These are phyloP conservation scores for Cytospora leucostoma DNA, from an alignment of 2,329 filamentous ascomycete genomes.

Conservation along the genomic window DNA sequence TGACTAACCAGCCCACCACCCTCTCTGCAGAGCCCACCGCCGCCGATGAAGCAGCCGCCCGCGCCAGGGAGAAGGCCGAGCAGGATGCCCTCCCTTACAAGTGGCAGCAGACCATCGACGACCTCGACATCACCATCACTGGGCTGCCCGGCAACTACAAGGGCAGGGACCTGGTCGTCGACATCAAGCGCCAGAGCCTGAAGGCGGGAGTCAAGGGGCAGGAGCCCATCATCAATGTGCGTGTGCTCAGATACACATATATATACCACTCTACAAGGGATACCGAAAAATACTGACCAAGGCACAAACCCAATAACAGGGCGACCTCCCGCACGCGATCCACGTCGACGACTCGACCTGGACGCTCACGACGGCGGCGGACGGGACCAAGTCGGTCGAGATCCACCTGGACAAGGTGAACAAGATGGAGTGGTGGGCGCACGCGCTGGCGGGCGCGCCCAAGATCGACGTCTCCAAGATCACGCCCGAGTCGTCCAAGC, in stretches of 20 bases:
- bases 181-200: conserved; percentile 77
- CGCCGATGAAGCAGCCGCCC: conserved; percentile 59
- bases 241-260: conserved; percentile 25
- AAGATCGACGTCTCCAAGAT: conserved; percentile 96
- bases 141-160: conserved; percentile 78
- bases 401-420: conserved; percentile 94
- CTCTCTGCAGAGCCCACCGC: conserved; percentile 50
- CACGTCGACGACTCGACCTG: conserved; percentile 87
- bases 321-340: conserved; percentile 79
- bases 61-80: conserved; percentile 77
- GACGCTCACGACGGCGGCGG: conserved; percentile 74
- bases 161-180: conserved; percentile 78
- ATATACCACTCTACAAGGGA: neutral
- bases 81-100: conserved; percentile 93
- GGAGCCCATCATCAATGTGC: conserved; percentile 77
- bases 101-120: conserved; percentile 91
- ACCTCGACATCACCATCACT: conserved; percentile 76
- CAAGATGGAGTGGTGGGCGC: conserved; percentile 98
- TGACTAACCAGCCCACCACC: neutral
- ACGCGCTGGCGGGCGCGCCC: conserved; percentile 83
- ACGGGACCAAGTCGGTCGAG: conserved; percentile 69
- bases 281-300: neutral
- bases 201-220: conserved; percentile 86
- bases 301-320: conserved; percentile 52
- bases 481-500: conserved; percentile 85